phyloP scores from a whole-genome alignment of 176 grass and related monocot species.

The Urochloa ruziziensis region DNA sequence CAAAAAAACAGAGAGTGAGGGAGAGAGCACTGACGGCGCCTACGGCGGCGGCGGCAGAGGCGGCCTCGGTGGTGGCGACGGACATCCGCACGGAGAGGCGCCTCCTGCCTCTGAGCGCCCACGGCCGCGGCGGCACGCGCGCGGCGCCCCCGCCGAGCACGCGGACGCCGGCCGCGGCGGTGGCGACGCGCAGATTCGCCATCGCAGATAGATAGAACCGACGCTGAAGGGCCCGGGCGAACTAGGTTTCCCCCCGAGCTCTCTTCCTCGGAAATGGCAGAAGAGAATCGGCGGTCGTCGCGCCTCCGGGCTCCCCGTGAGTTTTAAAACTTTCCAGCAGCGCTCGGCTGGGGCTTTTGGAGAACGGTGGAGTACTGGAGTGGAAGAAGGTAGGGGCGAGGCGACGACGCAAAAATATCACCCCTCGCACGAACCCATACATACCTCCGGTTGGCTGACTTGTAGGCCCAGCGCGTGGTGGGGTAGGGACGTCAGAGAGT shows the following conservation, averaged over 20 bases:
- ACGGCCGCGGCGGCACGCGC: neutral
- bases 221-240: neutral
- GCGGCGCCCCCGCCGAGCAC: slow-evolving; percentile 16
- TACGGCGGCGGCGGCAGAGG: slow-evolving; percentile 23
- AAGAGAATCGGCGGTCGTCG: neutral
- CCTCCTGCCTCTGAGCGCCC: neutral
- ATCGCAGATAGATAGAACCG: slow-evolving; percentile 2
- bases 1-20: neutral
- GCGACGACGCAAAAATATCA: neutral
- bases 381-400: neutral
- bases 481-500: neutral
- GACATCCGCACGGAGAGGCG: slow-evolving; percentile 47
- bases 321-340: slow-evolving; percentile 9
- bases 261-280: neutral
- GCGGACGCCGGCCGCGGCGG: slow-evolving; percentile 29
- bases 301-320: slow-evolving; percentile 15
- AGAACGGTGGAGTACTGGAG: neutral
- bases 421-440: too few relatives aligned
- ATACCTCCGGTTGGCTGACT: neutral
- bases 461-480: accelerated
- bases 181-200: slow-evolving; percentile 48
- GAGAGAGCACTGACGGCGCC: slow-evolving; percentile 26
- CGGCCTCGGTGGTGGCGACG: slow-evolving; percentile 47
- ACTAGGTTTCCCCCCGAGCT: neutral
- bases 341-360: neutral